These are phyloP conservation scores for Clitopilus passeckerianus DNA, from an alignment of 768 basidiomycete genomes.

Conservation along the genomic window DNA sequence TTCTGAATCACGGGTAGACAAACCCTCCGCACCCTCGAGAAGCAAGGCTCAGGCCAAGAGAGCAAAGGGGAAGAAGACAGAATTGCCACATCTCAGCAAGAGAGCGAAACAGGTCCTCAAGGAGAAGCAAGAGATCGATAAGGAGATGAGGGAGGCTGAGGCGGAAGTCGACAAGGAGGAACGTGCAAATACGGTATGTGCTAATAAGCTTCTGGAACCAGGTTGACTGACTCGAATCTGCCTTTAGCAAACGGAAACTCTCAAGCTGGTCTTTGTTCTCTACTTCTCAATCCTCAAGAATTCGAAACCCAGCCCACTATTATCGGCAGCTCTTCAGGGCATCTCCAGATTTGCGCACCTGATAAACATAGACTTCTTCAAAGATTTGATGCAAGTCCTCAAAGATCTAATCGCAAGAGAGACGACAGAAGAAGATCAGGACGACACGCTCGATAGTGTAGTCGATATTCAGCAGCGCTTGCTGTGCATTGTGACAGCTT, in stretches of 20 bases:
- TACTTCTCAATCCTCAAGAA: conserved; percentile 96
- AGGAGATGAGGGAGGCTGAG: conserved; percentile 91
- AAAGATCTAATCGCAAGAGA: conserved; percentile 67
- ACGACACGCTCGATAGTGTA: conserved; percentile 30
- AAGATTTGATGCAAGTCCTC: conserved; percentile 85
- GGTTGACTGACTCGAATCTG: conserved; percentile 3
- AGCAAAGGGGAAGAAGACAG: conserved; percentile 54
- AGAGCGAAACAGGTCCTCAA: conserved; percentile 81
- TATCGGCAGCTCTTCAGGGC: conserved; percentile 86
- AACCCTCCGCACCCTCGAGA: conserved; percentile 29
- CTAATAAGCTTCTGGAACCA: too few species aligned
- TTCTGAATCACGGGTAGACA: conserved; percentile 65
- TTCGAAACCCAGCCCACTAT: conserved; percentile 68
- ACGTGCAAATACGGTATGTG: conserved; percentile 69
- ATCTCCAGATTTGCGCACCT: conserved; percentile 93
- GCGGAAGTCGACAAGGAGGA: conserved; percentile 93
- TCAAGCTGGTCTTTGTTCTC: conserved; percentile 94
- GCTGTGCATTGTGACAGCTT: conserved; percentile 92
- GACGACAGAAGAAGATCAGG: conserved; percentile 29
- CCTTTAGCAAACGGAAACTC: conserved; percentile 92
- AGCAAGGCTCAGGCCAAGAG: conserved; percentile 37
- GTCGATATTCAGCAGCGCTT: conserved; percentile 54
- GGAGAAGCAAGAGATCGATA: conserved; percentile 86
- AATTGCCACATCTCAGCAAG: conserved; percentile 82
- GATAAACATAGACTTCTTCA: conserved; percentile 98